Percentiles rank a stretch among this genome's conserved stretches.
Evolutionary conservation across 768 basidiomycete species (phyloP).

Genomic region (Leccinum aurantiacum): DNA sequence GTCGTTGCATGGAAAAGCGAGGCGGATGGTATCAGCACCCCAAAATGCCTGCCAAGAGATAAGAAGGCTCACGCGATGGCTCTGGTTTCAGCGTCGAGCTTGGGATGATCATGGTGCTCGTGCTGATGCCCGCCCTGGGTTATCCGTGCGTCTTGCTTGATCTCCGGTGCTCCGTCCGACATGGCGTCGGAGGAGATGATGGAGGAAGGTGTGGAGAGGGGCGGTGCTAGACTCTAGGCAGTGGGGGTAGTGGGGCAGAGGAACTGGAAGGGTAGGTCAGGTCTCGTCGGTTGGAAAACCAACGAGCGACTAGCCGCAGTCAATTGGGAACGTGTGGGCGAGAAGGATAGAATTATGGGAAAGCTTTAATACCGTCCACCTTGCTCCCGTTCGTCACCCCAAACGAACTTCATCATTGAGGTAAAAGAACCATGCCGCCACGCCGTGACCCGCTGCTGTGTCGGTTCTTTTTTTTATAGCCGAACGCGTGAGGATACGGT

Average conservation of each 20-base stretch:
- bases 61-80: conserved; percentile 18
- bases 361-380: conserved; percentile 24
- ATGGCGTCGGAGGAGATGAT: conserved; percentile 7
- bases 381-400: neutral
- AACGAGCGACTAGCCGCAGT: neutral
- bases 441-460: conserved; percentile 16
- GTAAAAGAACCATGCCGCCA: conserved; percentile 4
- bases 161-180: conserved; percentile 20
- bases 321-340: neutral
- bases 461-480: conserved; percentile 1
- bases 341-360: neutral
- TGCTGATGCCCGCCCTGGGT: neutral
- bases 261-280: neutral
- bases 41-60: too few relatives aligned
- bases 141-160: conserved; percentile 13
- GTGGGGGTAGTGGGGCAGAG: neutral
- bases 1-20: neutral
- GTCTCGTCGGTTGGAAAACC: neutral
- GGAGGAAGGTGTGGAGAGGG: neutral
- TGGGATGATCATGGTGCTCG: conserved; percentile 4
- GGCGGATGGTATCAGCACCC: neutral
- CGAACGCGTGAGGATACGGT: neutral
- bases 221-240: neutral
- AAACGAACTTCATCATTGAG: conserved; percentile 4
- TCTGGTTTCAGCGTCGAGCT: conserved; percentile 21